Evolutionary conservation across 805 yeast genomes (phyloP).

Genomic region (Saccharomycopsis fermentans): DNA sequence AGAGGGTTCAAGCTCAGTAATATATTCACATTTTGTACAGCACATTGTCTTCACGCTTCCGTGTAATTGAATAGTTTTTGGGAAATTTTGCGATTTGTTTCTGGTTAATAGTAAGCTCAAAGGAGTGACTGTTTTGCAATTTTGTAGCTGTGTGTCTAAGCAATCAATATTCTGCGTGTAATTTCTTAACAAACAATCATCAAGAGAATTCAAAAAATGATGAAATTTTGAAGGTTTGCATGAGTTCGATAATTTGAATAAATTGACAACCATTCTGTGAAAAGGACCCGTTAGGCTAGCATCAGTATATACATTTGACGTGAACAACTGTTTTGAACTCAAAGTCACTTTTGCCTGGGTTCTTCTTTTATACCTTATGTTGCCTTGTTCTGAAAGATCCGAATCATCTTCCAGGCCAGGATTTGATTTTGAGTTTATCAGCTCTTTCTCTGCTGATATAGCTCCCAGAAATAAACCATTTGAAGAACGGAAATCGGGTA

Average conservation of each 20-base stretch:
- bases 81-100: constrained; percentile 29
- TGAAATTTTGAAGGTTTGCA: constrained; percentile 75
- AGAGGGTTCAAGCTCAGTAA: constrained; percentile 41
- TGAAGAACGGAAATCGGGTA: constrained; percentile 78
- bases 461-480: constrained; percentile 62
- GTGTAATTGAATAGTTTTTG: constrained; percentile 68
- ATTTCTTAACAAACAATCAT: constrained; percentile 56
- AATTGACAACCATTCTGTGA: constrained; percentile 61
- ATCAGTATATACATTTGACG: constrained; percentile 64
- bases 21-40: constrained; percentile 66
- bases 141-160: constrained; percentile 50
- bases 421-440: constrained; percentile 15
- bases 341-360: neutral
- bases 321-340: constrained; percentile 54
- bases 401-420: constrained; percentile 31
- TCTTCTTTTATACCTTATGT: constrained; percentile 4
- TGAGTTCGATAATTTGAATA: constrained; percentile 41
- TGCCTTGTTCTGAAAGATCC: constrained; percentile 21
- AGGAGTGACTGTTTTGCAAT: constrained; percentile 41
- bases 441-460: constrained; percentile 24
- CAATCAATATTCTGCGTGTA: constrained; percentile 88
- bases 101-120: constrained; percentile 22
- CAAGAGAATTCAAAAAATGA: constrained; percentile 48
- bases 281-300: constrained; percentile 50
- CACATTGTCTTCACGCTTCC: constrained; percentile 67